Conservation (phyloP, 202 grass and related monocot species). For the Setaria viridis region DNA sequence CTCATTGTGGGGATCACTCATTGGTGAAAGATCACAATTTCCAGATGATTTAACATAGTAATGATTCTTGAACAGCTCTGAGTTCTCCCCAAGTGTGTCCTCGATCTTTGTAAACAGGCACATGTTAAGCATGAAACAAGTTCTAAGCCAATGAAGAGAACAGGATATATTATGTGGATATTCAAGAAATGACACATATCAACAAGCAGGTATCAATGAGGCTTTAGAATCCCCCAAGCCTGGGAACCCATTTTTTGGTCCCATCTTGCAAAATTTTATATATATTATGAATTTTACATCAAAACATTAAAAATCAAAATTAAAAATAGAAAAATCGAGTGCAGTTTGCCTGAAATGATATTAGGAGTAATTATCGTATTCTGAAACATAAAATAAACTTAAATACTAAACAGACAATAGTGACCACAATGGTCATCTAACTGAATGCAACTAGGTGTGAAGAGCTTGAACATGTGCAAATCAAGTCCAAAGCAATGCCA, state of each 20-base stretch:
- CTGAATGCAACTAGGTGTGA: conserved; percentile 5
- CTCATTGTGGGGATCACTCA: conserved; percentile 92
- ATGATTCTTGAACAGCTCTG: conserved; percentile 90
- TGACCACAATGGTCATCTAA: background rate
- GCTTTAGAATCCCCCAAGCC: background rate
- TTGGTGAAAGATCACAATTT: conserved; percentile 92
- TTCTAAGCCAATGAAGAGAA: conserved; percentile 14
- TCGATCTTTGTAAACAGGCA: conserved; percentile 60
- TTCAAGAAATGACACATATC: conserved; percentile 12
- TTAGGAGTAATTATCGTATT: background rate
- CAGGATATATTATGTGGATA: background rate
- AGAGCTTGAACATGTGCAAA: conserved; percentile 24
- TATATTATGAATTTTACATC: background rate
- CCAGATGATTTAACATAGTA: conserved; percentile 97
- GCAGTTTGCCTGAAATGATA: background rate
- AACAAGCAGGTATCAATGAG: conserved; percentile 30
- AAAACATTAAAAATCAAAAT: background rate
- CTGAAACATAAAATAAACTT: conserved; percentile 12
- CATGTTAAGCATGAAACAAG: conserved; percentile 36
- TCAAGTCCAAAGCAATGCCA: background rate
- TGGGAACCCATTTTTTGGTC: background rate
- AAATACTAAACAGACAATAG: background rate
- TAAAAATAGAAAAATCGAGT: background rate
- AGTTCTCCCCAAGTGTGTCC: conserved; percentile 73
- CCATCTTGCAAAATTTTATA: background rate